Evolutionary conservation across 2,329 filamentous ascomycete species (phyloP), one percentile per base, ranked within the genome.

Genomic region (Cytospora paraplurivora): DNA sequence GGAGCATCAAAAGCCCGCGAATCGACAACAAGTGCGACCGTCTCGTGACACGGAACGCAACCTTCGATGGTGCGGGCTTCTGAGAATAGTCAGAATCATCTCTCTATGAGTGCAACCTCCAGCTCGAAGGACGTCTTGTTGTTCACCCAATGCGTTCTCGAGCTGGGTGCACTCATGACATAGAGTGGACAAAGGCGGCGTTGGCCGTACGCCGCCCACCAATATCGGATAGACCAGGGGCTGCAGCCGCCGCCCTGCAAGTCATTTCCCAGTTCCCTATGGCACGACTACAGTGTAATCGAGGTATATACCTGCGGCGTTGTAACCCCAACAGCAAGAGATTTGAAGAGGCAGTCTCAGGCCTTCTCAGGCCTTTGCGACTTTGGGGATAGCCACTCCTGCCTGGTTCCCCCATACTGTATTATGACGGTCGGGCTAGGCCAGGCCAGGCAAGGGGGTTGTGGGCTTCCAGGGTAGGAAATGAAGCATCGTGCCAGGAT

Each of bases 241-340:
- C n/a, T 33, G 54, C 53, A 54, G 54, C 27, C 53, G 38, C 17
- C 21, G 15, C 38, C 27, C 56, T 63, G 51, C 56, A 60, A 57
- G 61, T 60, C 61, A 66, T 60, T 35, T 51, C 47, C 37, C 58
- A 58, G 44, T 41, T 38, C n/a, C 47, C 54, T 13, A 38, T 53
- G 35, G 41, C 19, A 55, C 34, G 49, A 55, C 19, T 17, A 61
- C 33, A 11, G 50, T 15, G 55, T 53, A 19, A 15, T 15, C 33
- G 8, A 35, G 32, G 32, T 19, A 17, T 55, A 38, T 61, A 61
- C 52, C 19, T 50, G 13, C 27, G 33, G 54, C 37, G 51, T 33
- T 32, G 38, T 33, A 27, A 49, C 41, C 59, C 50, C 59, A 33
- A 61, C 51, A 38, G 33, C 21, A 41, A 33, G n/a, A 34, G n/a